Evolutionary conservation across 768 basidiomycete genomes (phyloP).

Genomic region (Thelephora ganbajun): DNA sequence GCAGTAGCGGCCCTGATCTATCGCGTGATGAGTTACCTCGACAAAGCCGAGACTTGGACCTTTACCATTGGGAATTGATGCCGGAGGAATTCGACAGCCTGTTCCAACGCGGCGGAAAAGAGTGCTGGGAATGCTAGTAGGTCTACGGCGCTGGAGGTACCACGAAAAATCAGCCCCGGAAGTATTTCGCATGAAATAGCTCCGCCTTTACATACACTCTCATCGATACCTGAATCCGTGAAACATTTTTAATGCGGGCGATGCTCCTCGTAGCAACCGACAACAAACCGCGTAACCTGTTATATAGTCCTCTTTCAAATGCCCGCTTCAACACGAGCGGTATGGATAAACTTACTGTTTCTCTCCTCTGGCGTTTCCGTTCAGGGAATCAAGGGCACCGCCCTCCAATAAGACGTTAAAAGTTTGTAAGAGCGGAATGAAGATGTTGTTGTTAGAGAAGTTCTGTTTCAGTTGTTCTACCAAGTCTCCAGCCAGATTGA

Average conservation of each 20-base stretch:
- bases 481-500: constrained; percentile 44
- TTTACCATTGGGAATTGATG: constrained; percentile 72
- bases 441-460: constrained; percentile 48
- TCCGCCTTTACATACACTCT: constrained; percentile 45
- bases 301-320: too few species aligned
- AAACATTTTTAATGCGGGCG: constrained; percentile 64
- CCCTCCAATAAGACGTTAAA: constrained; percentile 62
- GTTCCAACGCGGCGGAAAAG: constrained; percentile 28
- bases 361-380: constrained; percentile 30
- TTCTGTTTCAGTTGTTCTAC: constrained; percentile 37
- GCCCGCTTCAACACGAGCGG: not conserved
- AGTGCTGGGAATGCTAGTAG: constrained; percentile 39
- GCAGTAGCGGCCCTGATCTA: constrained; percentile 74
- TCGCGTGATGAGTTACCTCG: not conserved
- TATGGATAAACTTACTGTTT: constrained; percentile 30
- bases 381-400: constrained; percentile 39
- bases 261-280: constrained; percentile 48
- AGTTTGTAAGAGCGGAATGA: constrained; percentile 74
- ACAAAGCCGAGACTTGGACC: not conserved
- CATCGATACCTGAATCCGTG: constrained; percentile 70
- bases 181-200: not conserved
- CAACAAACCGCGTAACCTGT: constrained; percentile 44
- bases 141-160: constrained; percentile 41
- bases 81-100: constrained; percentile 46
- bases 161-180: not conserved